Evolutionary conservation across 1,139 yeast species (phyloP).

Genomic region (Pneumocystis canis): DNA sequence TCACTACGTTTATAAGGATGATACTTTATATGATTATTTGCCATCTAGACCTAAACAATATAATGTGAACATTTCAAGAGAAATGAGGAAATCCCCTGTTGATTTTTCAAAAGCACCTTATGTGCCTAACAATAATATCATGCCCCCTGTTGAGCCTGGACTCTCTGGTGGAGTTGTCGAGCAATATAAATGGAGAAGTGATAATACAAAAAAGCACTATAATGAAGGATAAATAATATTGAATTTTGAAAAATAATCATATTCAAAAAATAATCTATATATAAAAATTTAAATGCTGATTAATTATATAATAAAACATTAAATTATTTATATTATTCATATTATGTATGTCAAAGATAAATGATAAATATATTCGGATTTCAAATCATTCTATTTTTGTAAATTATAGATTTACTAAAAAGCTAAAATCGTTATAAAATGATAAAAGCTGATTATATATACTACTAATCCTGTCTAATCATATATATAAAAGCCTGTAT

Average conservation of each 20-base stretch:
- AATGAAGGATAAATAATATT: too few species aligned
- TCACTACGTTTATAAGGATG: not conserved
- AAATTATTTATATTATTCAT: too few species aligned
- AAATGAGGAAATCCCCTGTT: not conserved
- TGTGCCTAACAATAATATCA: not conserved
- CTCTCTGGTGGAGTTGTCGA: not conserved
- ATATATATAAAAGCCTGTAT: too few species aligned
- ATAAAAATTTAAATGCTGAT: too few species aligned
- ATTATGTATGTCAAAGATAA: too few species aligned
- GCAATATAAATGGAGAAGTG: not conserved
- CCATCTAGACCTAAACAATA: not conserved
- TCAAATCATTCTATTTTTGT: too few species aligned
- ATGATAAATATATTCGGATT: too few species aligned
- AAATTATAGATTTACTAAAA: too few species aligned
- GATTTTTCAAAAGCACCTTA: not conserved
- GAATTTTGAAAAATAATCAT: too few species aligned
- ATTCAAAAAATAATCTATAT: too few species aligned
- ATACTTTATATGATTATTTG: not conserved
- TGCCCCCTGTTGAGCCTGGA: not conserved
- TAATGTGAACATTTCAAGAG: not conserved
- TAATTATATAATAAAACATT: too few species aligned
- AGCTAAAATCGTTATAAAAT: not conserved
- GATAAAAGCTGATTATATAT: not conserved
- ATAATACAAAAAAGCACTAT: not conserved
- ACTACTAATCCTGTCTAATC: not conserved